Evolutionary conservation across 2,329 filamentous ascomycete species (phyloP).

Genomic region (Coniochaeta sp.): DNA sequence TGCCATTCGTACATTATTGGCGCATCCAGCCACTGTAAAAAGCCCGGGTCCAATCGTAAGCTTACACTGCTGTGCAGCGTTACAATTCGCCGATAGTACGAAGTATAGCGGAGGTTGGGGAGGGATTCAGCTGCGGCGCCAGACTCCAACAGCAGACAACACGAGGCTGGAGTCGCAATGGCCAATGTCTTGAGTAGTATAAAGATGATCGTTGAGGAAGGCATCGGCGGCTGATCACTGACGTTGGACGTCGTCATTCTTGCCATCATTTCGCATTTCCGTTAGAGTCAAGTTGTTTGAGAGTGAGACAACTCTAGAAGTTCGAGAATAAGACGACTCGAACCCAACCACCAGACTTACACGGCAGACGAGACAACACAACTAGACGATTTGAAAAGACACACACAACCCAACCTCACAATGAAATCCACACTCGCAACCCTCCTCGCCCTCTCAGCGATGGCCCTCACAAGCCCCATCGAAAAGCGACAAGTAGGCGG

Average conservation of each 20-base stretch:
- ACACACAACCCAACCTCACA: neutral
- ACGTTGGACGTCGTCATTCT: neutral
- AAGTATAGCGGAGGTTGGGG: neutral
- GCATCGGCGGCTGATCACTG: neutral
- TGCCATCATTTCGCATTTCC: neutral
- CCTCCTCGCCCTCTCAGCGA: constrained; percentile 4
- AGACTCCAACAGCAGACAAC: too few species aligned
- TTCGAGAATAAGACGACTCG: neutral
- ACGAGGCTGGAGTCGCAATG: neutral
- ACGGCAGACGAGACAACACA: neutral
- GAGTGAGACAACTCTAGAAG: neutral
- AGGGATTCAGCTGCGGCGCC: neutral
- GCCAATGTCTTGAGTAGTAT: neutral
- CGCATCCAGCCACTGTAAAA: neutral
- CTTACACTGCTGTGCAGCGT: neutral
- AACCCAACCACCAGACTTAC: neutral
- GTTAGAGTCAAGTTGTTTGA: neutral
- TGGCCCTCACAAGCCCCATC: constrained; percentile 17
- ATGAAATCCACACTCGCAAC: neutral
- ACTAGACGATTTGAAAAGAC: neutral
- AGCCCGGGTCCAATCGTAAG: neutral
- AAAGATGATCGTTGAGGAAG: neutral
- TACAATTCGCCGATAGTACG: neutral
- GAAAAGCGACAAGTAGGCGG: constrained; percentile 37
- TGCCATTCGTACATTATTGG: too few species aligned